A percentile compares a stretch with the other conserved stretches of the same genome.
These are phyloP conservation scores for Verticillium tricorpus DNA, from an alignment of 2,329 filamentous ascomycete species.

Conservation along the genomic window DNA sequence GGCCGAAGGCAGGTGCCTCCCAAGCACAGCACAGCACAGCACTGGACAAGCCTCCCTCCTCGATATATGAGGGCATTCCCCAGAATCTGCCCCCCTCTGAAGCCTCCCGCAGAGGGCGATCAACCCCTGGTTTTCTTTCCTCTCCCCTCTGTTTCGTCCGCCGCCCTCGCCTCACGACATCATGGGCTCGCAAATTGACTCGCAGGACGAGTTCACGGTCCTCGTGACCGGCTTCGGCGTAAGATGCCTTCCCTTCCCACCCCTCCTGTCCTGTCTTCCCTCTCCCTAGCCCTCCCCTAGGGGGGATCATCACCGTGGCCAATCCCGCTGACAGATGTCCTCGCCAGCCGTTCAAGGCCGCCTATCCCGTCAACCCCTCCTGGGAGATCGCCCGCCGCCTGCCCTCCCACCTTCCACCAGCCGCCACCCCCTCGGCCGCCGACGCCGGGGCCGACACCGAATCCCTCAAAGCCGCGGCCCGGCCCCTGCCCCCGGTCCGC, in stretches of 20 bases:
- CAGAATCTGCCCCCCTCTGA: background rate
- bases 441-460: constrained; percentile 17
- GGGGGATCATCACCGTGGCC: background rate
- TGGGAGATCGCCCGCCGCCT: constrained; percentile 71
- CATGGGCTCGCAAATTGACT: constrained; percentile 30
- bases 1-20: background rate
- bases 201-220: constrained; percentile 49
- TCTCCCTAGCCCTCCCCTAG: background rate
- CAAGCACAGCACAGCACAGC: too few species aligned
- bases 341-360: constrained; percentile 66
- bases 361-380: constrained; percentile 72
- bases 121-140: background rate
- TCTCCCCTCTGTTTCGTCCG: background rate
- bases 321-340: background rate
- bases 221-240: constrained; percentile 60
- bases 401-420: constrained; percentile 54
- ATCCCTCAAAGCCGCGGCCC: constrained; percentile 27
- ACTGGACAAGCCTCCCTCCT: background rate
- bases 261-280: constrained; percentile 2
- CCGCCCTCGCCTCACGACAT: background rate
- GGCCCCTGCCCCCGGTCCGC: constrained; percentile 44
- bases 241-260: constrained; percentile 20
- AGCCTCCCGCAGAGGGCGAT: background rate
- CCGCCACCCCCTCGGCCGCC: constrained; percentile 31
- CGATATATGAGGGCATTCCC: background rate